phyloP scores from a whole-genome alignment of 345 rosid species.

The Heritiera fomes region DNA sequence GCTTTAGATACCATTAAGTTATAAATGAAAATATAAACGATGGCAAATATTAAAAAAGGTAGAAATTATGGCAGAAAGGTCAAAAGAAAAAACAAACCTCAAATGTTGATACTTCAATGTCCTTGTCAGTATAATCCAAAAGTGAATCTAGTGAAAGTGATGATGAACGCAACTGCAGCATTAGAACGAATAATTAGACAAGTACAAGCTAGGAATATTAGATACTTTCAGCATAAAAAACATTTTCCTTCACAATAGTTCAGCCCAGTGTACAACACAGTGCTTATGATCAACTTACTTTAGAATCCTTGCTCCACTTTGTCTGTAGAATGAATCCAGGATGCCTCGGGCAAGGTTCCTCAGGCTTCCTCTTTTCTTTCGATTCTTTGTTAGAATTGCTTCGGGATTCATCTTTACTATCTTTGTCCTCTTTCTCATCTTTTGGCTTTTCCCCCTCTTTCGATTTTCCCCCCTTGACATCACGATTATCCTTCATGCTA shows the following conservation, averaged over 20 bases:
- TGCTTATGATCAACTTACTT: slow-evolving; percentile 48
- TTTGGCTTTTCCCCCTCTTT: slow-evolving; percentile 40
- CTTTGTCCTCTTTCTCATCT: slow-evolving; percentile 52
- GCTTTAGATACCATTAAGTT: neutral
- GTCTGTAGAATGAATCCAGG: slow-evolving; percentile 79
- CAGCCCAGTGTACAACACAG: slow-evolving; percentile 8
- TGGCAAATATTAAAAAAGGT: neutral
- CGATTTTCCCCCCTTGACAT: slow-evolving; percentile 41
- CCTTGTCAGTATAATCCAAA: slow-evolving; percentile 87
- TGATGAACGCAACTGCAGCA: slow-evolving; percentile 64
- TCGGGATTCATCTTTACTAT: slow-evolving; percentile 44
- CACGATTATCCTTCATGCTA: slow-evolving; percentile 36
- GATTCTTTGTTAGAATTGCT: slow-evolving; percentile 51
- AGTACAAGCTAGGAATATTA: neutral
- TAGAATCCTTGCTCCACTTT: slow-evolving; percentile 61
- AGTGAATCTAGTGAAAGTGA: slow-evolving; percentile 92
- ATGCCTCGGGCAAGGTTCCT: slow-evolving; percentile 67
- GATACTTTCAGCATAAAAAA: neutral
- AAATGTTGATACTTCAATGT: slow-evolving; percentile 87
- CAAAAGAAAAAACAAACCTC: slow-evolving; percentile 52
- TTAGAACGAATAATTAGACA: slow-evolving; percentile 15
- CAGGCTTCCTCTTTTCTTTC: slow-evolving; percentile 69
- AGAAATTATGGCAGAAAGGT: slow-evolving; percentile 15
- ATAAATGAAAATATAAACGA: neutral
- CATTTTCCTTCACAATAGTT: neutral